Conservation (phyloP, 768 basidiomycete species). For the Tricholoma furcatifolium region DNA sequence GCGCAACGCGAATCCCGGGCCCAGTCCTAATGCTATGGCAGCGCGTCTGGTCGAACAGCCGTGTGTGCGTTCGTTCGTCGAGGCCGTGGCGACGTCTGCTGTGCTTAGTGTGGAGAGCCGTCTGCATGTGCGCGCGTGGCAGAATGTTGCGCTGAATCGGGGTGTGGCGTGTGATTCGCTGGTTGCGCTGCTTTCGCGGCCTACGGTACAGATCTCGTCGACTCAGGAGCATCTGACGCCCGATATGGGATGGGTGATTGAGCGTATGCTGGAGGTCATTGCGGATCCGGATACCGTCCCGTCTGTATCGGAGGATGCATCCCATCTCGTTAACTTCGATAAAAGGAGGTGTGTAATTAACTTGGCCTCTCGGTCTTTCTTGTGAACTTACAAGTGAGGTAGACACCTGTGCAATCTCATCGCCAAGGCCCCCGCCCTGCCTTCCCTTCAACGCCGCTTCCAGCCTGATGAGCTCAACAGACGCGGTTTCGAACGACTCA, state of each 20-base stretch:
- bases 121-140: slow-evolving; percentile 78
- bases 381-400: slow-evolving; percentile 15
- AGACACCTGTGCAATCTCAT: slow-evolving; percentile 73
- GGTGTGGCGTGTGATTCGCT: slow-evolving; percentile 65
- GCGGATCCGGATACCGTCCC: slow-evolving; percentile 70
- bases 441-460: slow-evolving; percentile 39
- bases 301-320: slow-evolving; percentile 48
- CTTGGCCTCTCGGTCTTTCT: neutral
- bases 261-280: slow-evolving; percentile 78
- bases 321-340: slow-evolving; percentile 73
- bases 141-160: slow-evolving; percentile 62
- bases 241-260: slow-evolving; percentile 82
- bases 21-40: slow-evolving; percentile 29
- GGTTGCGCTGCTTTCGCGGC: slow-evolving; percentile 50
- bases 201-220: slow-evolving; percentile 40
- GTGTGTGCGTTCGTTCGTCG: slow-evolving; percentile 77
- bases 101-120: slow-evolving; percentile 78
- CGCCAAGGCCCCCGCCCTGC: slow-evolving; percentile 46
- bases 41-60: slow-evolving; percentile 51
- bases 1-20: slow-evolving; percentile 50
- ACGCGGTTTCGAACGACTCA: slow-evolving; percentile 72
- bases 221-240: slow-evolving; percentile 58
- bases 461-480: slow-evolving; percentile 58
- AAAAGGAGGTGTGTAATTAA: slow-evolving; percentile 63
- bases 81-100: slow-evolving; percentile 73